phyloP scores from a whole-genome alignment of 768 basidiomycete species.

The Hortiboletus campestris region DNA sequence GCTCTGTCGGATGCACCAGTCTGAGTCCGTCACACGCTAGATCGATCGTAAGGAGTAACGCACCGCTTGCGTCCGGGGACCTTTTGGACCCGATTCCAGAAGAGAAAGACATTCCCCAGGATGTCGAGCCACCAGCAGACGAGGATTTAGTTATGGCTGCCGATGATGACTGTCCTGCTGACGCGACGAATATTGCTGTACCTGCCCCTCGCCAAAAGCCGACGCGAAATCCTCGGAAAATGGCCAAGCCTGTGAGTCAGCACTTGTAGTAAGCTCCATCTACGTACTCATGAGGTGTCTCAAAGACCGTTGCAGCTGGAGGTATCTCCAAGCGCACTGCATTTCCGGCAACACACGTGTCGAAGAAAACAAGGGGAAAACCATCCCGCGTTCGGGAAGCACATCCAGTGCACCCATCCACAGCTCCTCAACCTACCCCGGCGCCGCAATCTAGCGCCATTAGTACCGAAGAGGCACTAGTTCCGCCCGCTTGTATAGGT shows the following conservation, averaged over 20 bases:
- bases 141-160: slow-evolving; percentile 2
- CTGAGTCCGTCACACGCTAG: neutral
- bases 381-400: slow-evolving; percentile 14
- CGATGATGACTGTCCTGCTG: neutral
- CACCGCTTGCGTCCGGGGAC: slow-evolving; percentile 1
- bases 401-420: slow-evolving; percentile 3
- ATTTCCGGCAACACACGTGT: slow-evolving; percentile 15
- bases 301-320: slow-evolving; percentile 18
- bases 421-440: slow-evolving; percentile 7
- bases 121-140: neutral
- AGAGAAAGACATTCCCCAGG: neutral
- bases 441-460: slow-evolving; percentile 13
- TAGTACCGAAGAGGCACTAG: slow-evolving; percentile 12
- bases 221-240: slow-evolving; percentile 31
- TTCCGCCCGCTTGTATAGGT: slow-evolving; percentile 22
- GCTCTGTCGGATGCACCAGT: neutral
- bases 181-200: neutral
- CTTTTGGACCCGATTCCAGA: neutral
- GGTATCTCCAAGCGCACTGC: slow-evolving; percentile 18
- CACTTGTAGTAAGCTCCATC: neutral
- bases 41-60: neutral
- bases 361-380: slow-evolving; percentile 19
- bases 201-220: slow-evolving; percentile 5
- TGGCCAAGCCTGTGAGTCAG: slow-evolving; percentile 22
- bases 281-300: slow-evolving; percentile 18